These are phyloP conservation scores for Fraxinus ornus DNA, from an alignment of 305 asterid species.

Conservation along the genomic window DNA sequence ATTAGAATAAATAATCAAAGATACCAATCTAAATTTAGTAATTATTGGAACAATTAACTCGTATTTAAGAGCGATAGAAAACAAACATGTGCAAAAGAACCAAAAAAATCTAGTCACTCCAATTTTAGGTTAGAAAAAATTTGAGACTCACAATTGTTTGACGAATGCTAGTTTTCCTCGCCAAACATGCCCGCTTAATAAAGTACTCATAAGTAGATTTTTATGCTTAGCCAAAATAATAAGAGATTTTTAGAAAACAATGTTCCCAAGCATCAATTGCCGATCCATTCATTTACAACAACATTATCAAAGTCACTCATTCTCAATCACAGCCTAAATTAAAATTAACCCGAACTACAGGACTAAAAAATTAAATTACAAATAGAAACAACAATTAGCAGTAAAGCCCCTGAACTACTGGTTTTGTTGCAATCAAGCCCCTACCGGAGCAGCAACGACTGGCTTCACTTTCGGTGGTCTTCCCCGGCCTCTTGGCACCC, in stretches of 20 bases:
- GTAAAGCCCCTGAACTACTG: conserved; percentile 27
- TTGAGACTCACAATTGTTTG: neutral
- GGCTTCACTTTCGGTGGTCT: conserved; percentile 81
- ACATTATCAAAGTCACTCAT: conserved; percentile 8
- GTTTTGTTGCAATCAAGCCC: conserved; percentile 47
- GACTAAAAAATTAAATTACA: conserved; percentile 1
- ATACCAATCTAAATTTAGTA: too few species aligned
- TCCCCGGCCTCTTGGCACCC: conserved; percentile 66
- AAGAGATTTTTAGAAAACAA: neutral
- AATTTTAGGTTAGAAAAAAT: too few species aligned
- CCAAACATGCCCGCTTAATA: neutral
- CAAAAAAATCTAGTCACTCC: too few species aligned
- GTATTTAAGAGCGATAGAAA: too few species aligned
- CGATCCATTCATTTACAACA: conserved; percentile 35
- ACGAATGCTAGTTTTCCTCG: neutral
- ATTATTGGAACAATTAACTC: too few species aligned
- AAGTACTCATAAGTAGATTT: too few species aligned
- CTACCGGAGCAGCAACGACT: conserved; percentile 51
- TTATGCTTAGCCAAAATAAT: neutral
- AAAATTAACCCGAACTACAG: conserved; percentile 30
- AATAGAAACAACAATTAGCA: conserved; percentile 29
- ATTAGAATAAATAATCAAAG: too few species aligned
- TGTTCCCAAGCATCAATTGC: neutral
- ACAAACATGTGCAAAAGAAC: too few species aligned
- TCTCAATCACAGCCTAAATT: conserved; percentile 24